Conservation (phyloP, 2,329 filamentous ascomycete species). For the Nigrograna mackinnonii region DNA sequence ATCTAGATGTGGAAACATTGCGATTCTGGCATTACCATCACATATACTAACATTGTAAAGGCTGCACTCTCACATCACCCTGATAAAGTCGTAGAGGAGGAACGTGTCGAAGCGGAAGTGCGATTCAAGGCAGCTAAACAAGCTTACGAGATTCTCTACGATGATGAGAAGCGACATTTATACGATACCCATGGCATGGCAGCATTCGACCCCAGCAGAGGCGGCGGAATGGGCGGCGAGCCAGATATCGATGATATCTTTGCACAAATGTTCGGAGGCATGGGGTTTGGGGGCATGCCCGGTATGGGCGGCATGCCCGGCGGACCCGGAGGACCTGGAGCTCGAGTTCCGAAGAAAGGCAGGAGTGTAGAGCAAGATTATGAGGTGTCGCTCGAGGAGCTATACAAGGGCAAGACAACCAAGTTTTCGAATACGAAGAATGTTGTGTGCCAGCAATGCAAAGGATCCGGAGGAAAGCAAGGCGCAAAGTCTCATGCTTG, state of each 20-base stretch:
- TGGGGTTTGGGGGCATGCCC: conserved; percentile 52
- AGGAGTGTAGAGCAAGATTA: conserved; percentile 89
- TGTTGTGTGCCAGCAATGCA: conserved; percentile 83
- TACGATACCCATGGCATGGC: conserved; percentile 97
- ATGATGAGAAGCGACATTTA: conserved; percentile 88
- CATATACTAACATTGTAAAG: conserved; percentile 53
- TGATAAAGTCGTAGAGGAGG: conserved; percentile 89
- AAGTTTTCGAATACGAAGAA: conserved; percentile 97
- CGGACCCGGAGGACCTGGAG: conserved; percentile 52
- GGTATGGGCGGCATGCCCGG: conserved; percentile 64
- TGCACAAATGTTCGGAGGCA: conserved; percentile 77
- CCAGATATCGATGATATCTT: conserved; percentile 88
- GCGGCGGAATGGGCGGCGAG: conserved; percentile 54
- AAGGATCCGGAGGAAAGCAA: conserved; percentile 87
- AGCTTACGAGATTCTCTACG: conserved; percentile 96
- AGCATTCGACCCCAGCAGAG: conserved; percentile 77
- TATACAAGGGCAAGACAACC: conserved; percentile 98
- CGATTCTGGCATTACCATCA: no score
- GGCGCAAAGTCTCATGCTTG: conserved; percentile 85
- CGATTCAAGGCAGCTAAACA: conserved; percentile 93
- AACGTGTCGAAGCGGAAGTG: conserved; percentile 82
- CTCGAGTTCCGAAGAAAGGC: conserved; percentile 66
- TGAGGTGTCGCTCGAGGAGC: conserved; percentile 86
- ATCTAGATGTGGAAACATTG: not conserved
- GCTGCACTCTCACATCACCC: conserved; percentile 87